Evolutionary conservation across 1,284 basidiomycete genomes (phyloP).

Genomic region (Pascua sp.): DNA sequence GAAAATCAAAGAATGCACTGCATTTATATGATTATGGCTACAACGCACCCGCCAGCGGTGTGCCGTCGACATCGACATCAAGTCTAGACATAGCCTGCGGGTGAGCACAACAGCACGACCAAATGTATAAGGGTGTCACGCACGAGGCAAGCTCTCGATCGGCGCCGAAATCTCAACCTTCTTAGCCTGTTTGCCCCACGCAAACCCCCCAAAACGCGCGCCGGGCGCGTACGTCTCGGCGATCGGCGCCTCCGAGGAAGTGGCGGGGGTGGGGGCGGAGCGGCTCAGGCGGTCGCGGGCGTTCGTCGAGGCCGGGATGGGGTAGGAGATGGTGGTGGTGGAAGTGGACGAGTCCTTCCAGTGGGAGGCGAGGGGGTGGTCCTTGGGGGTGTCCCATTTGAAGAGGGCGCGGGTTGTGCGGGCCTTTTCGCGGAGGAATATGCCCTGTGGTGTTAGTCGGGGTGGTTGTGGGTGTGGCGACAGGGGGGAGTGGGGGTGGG

Average conservation of each 20-base stretch:
- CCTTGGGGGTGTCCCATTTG: conserved; percentile 40
- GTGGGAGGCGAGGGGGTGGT: too few relatives aligned
- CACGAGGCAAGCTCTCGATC: background rate
- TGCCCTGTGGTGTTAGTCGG: too few relatives aligned
- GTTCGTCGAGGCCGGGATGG: background rate
- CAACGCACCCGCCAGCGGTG: too few relatives aligned
- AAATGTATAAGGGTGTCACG: too few relatives aligned
- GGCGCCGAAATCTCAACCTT: conserved; percentile 40
- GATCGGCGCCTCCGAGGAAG: too few relatives aligned
- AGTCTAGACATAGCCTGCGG: too few relatives aligned
- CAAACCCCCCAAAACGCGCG: conserved; percentile 55
- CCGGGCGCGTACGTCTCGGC: conserved; percentile 18
- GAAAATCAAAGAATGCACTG: too few relatives aligned
- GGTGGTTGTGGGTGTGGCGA: background rate
- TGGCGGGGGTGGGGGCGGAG: too few relatives aligned
- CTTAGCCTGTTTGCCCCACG: conserved; percentile 73
- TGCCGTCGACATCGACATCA: too few relatives aligned
- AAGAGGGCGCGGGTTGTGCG: conserved; percentile 43
- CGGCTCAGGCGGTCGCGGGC: background rate
- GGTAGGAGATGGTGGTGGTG: background rate
- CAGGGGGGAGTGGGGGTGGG: background rate
- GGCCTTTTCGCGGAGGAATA: conserved; percentile 38
- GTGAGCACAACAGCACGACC: background rate
- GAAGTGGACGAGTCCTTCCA: too few relatives aligned
- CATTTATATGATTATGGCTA: too few relatives aligned